Conservation (phyloP, 2,329 filamentous ascomycete genomes). For the Neurospora sp. region DNA sequence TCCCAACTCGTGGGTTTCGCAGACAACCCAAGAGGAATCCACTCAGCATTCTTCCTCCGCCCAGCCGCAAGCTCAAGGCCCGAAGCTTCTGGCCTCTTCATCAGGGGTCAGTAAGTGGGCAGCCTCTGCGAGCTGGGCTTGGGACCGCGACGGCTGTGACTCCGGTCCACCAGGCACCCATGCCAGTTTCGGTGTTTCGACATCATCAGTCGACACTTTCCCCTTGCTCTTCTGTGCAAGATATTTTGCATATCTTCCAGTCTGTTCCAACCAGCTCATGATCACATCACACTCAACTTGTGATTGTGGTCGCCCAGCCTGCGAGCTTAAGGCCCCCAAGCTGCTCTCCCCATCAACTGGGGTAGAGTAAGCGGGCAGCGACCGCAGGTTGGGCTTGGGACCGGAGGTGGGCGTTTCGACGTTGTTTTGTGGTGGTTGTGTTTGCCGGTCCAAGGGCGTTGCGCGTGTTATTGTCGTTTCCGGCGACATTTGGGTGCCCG, state of each 20-base stretch:
- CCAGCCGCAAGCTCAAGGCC: not conserved
- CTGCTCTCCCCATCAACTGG: not conserved
- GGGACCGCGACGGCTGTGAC: not conserved
- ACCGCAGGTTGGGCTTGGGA: not conserved
- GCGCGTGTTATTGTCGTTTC: not conserved
- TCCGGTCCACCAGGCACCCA: not conserved
- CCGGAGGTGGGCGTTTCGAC: not conserved
- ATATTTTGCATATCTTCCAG: not conserved
- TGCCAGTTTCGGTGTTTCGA: not conserved
- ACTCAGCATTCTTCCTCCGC: not conserved
- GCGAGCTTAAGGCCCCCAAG: not conserved
- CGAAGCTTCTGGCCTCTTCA: not conserved
- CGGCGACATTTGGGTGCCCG: not conserved
- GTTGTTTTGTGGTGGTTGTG: not conserved
- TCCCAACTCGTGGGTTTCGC: not conserved
- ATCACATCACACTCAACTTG: not conserved
- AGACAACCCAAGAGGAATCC: not conserved
- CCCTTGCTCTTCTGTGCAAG: no score
- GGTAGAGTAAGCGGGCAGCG: not conserved
- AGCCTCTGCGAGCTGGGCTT: not conserved
- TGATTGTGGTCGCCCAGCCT: not conserved
- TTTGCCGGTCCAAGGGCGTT: not conserved
- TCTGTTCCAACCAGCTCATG: not conserved
- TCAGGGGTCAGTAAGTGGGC: not conserved
- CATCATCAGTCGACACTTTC: not conserved